Evolutionary conservation across 2,329 filamentous ascomycete species (phyloP), one percentile per base, ranked within the genome.

Genomic region (Ilyonectria destructans): DNA sequence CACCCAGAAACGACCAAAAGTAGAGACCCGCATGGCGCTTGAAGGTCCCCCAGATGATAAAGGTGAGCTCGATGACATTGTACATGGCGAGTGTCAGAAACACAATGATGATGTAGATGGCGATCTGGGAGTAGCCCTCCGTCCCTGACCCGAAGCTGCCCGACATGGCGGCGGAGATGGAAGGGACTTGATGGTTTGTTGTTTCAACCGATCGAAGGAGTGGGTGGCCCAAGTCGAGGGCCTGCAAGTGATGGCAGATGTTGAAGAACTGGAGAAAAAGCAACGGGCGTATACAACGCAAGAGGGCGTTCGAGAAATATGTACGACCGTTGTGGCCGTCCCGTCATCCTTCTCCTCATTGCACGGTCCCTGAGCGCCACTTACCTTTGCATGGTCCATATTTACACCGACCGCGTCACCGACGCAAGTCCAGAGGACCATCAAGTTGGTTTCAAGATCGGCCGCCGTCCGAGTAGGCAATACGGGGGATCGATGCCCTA

Each of bases 1-100:
- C 75, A 6, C 76, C 68, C 8, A 82, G 58, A 46, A 82, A 79
- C 46, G 80, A 81, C 80, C 81, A 82, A 35, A 83, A 83, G 69
- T 83, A 83, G 1, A 82, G 72, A 2, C 81, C 80, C 1, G 69
- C 54, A 35, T 78, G 78, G 2, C 76, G 71, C 59, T 80, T 79
- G 62, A 82, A 82, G 59, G 79, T 81, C 17, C 74, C 68, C 31
- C 77, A 76, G 65, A 82, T 80, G 70, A 82, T 80, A 52, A 80
- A 77, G 26, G 69, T 77, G 8, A 82, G 72, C 60, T 82, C 81
- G 52, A 80, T 58, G 52, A 77, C 77, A 59, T 82, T 82, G 78
- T 80, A 81, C 21, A 80, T 63, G 21, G 79, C 70, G 54, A 81
- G 72, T 49, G 76, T 68, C 10, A 79, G 62, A 61, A 82, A 80